These are phyloP conservation scores for Fusarium sp. DNA, from an alignment of 2,329 filamentous ascomycete species.

Conservation along the genomic window DNA sequence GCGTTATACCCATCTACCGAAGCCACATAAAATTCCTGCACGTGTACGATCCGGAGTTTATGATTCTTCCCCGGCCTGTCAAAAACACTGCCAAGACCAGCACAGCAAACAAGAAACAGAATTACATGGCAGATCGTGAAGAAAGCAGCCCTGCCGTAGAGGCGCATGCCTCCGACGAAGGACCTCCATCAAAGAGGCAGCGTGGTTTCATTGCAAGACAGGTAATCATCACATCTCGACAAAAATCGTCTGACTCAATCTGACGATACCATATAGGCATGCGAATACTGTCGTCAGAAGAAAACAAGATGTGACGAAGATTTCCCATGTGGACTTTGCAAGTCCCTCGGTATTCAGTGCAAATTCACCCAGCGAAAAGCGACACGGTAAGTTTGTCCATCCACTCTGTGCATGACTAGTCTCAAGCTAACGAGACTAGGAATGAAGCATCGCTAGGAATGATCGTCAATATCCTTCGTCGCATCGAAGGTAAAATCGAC, in stretches of 20 bases:
- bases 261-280: conserved; percentile 14
- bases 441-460: conserved; percentile 37
- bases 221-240: not conserved
- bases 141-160: conserved; percentile 18
- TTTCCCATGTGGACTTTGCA: conserved; percentile 34
- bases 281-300: conserved; percentile 38
- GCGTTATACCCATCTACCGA: not conserved
- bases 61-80: conserved; percentile 23
- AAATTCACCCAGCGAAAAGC: conserved; percentile 29
- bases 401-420: accelerated
- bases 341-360: conserved; percentile 28
- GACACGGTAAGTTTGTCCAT: not conserved
- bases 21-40: not conserved
- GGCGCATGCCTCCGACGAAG: conserved; percentile 25
- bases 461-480: conserved; percentile 40
- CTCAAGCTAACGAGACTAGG: not conserved
- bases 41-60: conserved; percentile 23
- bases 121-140: conserved; percentile 30
- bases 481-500: conserved; percentile 38
- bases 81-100: not conserved
- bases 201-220: conserved; percentile 38
- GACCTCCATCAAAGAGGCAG: conserved; percentile 23
- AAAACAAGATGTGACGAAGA: conserved; percentile 40
- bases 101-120: not conserved
- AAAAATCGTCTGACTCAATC: not conserved